Conservation (phyloP, 345 rosid species). For the Bruguiera gymnorhiza region DNA sequence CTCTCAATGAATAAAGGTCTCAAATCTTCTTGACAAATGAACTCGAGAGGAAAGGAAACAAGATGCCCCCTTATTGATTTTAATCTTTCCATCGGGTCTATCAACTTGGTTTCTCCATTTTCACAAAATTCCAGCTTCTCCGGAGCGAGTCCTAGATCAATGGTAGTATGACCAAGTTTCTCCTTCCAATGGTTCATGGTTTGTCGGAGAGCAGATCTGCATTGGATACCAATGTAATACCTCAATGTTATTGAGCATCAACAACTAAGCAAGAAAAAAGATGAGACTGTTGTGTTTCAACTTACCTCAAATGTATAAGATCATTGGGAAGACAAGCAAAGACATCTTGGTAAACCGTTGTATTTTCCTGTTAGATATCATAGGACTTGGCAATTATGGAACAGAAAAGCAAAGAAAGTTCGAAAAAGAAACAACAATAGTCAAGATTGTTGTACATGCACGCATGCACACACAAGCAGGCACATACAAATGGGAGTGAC, state of each 20-base stretch:
- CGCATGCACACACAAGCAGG: too few relatives aligned
- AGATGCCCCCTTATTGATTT: conserved; percentile 59
- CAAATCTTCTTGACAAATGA: conserved; percentile 78
- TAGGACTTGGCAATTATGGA: background rate
- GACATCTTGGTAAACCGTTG: conserved; percentile 62
- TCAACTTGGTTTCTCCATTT: conserved; percentile 22
- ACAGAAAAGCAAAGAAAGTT: background rate
- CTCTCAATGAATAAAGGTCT: conserved; percentile 73
- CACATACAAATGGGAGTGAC: too few relatives aligned
- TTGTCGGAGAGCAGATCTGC: conserved; percentile 68
- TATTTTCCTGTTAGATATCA: conserved; percentile 42
- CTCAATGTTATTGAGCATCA: background rate
- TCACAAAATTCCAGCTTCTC: conserved; percentile 38
- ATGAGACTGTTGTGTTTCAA: background rate
- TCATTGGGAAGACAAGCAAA: conserved; percentile 87
- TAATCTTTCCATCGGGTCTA: conserved; percentile 51
- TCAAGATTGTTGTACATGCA: too few relatives aligned
- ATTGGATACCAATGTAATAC: conserved; percentile 2
- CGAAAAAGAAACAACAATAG: too few relatives aligned
- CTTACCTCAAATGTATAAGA: conserved; percentile 59
- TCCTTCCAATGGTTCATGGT: conserved; percentile 55
- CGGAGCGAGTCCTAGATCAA: conserved; percentile 79
- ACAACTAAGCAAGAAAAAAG: background rate
- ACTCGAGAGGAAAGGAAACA: conserved; percentile 77
- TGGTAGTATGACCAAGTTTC: conserved; percentile 65